Base-by-base conservation (phyloP, 108 stramenopile genomes). In the Stephanodiscus minutulus region DNA sequence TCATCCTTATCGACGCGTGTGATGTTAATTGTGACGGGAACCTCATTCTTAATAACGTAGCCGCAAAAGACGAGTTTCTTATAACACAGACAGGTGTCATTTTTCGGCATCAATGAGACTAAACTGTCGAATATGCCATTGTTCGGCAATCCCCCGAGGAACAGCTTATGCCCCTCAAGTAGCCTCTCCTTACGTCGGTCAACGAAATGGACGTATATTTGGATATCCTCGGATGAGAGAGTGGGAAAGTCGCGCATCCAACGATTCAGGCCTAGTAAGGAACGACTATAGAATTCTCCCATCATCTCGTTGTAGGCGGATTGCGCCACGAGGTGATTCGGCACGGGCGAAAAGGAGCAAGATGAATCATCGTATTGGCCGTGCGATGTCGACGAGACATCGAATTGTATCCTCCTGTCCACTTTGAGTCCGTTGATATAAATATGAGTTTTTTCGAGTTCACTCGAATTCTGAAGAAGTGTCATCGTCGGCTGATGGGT, bases 231-330 rank as follows among this genome's bases (percentile, higher is more conserved):
- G 47, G 64, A 27, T 20, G 59, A 53, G 53, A 36, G 24, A 35
- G 67, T 44, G 1, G 79, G 79, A 43, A 50, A 58, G 25, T 73
- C 58, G 21, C 20, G 21, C 64, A 73, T 55, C 56, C 53, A 64
- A 49, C 58, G 64, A 54, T 81, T 60, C n/a, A 82, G 36, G 7
- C 54, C 72, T 0, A 82, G 20, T 24, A 82, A 29, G 15, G 66
- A 35, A n/a, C 81, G 29, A 10, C 60, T 61, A 43, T 82, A 82
- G 64, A 82, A 82, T 46, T 82, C 81, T 18, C 81, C 81, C 43
- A 82, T 68, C 81, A 82, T 82, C 36, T 82, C 61, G 68, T 78
- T 82, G 49, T 46, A 79, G 29, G 66, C 65, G 15, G 77, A 74
- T 43, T 82, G 81, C 33, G 67, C 37, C 27, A 82, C 65, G 33